Evolutionary conservation across 495 filamentous ascomycete genomes (phyloP).

Genomic region (Xeromyces bisporus): DNA sequence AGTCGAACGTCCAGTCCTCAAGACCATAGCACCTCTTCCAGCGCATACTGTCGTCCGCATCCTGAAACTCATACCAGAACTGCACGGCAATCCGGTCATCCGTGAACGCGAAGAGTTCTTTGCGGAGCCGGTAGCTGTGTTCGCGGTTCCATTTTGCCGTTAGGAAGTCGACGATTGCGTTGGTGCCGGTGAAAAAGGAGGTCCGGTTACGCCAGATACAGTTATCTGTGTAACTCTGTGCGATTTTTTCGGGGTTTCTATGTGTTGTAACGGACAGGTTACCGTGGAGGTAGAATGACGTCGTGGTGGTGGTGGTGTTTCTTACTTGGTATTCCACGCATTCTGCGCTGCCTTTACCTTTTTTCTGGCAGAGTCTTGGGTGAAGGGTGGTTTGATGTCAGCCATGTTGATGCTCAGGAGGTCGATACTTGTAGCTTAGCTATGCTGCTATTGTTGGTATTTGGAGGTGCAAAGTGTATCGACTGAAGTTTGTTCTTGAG

Average conservation of each 20-base stretch:
- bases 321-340: constrained; percentile 66
- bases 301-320: too few relatives aligned
- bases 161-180: constrained; percentile 55
- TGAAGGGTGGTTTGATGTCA: constrained; percentile 60
- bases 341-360: constrained; percentile 82
- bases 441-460: too few relatives aligned
- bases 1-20: constrained; percentile 82
- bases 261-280: constrained; percentile 1
- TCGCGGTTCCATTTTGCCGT: constrained; percentile 63
- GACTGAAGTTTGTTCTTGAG: too few relatives aligned
- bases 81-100: constrained; percentile 56
- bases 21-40: constrained; percentile 88
- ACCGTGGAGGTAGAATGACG: constrained; percentile 1
- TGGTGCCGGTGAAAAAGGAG: constrained; percentile 51
- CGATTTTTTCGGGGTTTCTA: constrained; percentile 46
- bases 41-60: constrained; percentile 43
- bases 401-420: too few relatives aligned
- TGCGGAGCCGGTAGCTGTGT: constrained; percentile 57
- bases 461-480: too few relatives aligned
- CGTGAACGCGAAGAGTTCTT: constrained; percentile 62
- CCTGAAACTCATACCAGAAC: constrained; percentile 86
- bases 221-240: constrained; percentile 56
- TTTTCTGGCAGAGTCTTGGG: constrained; percentile 45
- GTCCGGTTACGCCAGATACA: constrained; percentile 73
- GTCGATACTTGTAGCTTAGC: too few relatives aligned